Evolutionary conservation across 176 grass and related monocot genomes (phyloP).

Genomic region (Elaeis guineensis): DNA sequence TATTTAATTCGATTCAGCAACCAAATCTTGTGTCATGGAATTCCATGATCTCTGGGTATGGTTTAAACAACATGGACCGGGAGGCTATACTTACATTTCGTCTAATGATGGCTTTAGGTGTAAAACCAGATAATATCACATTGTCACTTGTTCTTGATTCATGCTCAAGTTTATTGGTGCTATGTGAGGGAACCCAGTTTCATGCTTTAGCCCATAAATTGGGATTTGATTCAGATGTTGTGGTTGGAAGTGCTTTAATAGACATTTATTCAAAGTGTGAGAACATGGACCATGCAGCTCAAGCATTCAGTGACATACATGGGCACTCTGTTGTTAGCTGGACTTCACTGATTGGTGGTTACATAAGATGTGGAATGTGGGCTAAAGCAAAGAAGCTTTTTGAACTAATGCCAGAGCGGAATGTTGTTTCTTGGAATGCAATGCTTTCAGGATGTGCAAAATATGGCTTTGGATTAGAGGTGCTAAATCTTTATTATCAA

Average conservation of each 20-base stretch:
- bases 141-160: constrained; percentile 15
- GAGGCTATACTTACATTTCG: constrained; percentile 4
- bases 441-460: constrained; percentile 24
- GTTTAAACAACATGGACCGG: constrained; percentile 9
- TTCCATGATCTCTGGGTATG: constrained; percentile 22
- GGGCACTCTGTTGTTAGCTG: constrained; percentile 16
- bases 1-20: constrained; percentile 5
- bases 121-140: constrained; percentile 7
- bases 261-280: constrained; percentile 20
- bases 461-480: constrained; percentile 14
- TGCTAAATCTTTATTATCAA: not conserved
- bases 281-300: constrained; percentile 6
- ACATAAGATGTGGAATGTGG: constrained; percentile 15
- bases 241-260: constrained; percentile 18
- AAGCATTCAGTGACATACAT: constrained; percentile 13
- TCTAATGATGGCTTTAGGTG: constrained; percentile 10
- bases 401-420: constrained; percentile 22
- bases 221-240: constrained; percentile 6
- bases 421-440: constrained; percentile 22
- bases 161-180: constrained; percentile 7
- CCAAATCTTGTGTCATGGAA: constrained; percentile 15
- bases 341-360: constrained; percentile 16
- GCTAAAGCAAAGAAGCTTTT: constrained; percentile 15
- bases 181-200: constrained; percentile 22
- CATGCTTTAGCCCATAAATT: constrained; percentile 17